These are phyloP conservation scores for Vaccinium macrocarpon DNA, from an alignment of 148 eudicot species.

Conservation along the genomic window DNA sequence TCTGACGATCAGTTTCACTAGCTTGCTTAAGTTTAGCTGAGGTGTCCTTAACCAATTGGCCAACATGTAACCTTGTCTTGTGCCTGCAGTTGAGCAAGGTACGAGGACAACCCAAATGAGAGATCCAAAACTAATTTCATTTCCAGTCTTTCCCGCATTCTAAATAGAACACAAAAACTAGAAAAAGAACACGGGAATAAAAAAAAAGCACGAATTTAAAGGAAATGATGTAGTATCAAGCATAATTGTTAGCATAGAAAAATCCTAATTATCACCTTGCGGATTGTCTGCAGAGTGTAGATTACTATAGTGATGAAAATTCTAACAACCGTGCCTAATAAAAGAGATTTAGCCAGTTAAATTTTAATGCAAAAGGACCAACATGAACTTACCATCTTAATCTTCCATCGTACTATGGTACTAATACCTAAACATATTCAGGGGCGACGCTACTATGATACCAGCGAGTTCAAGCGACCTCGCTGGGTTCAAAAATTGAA, in stretches of 20 bases:
- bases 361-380: not conserved
- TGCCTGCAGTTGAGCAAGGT: conserved; percentile 23
- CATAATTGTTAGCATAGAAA: not conserved
- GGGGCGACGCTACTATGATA: too few species aligned
- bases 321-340: not conserved
- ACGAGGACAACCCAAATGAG: not conserved
- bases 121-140: not conserved
- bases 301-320: not conserved
- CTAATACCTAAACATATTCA: not conserved
- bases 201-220: too few species aligned
- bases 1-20: conserved; percentile 32
- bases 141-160: not conserved
- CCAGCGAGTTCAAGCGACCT: too few species aligned
- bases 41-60: conserved; percentile 38
- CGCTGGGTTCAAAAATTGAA: too few species aligned
- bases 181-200: not conserved
- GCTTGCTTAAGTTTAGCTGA: conserved; percentile 38
- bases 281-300: too few species aligned
- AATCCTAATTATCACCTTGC: too few species aligned
- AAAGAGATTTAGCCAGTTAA: not conserved
- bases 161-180: not conserved
- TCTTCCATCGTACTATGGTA: not conserved
- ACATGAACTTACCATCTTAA: not conserved
- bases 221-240: not conserved
- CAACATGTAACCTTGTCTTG: conserved; percentile 34